These are phyloP conservation scores for Penicillium daleae DNA, from an alignment of 495 filamentous ascomycete genomes.

Conservation along the genomic window DNA sequence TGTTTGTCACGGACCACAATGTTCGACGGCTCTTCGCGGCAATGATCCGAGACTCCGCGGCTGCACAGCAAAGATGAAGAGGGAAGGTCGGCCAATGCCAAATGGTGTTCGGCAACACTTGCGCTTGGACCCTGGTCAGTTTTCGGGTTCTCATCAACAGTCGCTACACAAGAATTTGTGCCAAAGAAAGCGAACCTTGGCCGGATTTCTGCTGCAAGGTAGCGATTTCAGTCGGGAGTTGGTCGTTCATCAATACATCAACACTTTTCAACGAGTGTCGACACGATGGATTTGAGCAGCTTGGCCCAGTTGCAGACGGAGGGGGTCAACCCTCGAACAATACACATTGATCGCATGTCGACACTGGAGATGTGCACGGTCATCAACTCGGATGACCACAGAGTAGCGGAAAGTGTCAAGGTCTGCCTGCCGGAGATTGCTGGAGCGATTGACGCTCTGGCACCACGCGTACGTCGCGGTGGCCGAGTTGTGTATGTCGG, in stretches of 20 bases:
- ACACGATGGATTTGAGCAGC: constrained; percentile 30
- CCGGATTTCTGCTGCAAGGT: background rate
- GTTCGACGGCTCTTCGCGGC: background rate
- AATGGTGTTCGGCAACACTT: background rate
- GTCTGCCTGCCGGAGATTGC: constrained; percentile 38
- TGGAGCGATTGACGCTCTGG: constrained; percentile 36
- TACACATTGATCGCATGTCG: constrained; percentile 38
- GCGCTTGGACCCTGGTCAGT: constrained; percentile 4
- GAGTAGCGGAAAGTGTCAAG: constrained; percentile 35
- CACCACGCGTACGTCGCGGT: constrained; percentile 37
- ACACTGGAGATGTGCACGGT: constrained; percentile 41
- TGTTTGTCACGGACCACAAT: background rate
- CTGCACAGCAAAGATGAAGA: background rate
- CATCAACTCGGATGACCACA: constrained; percentile 41
- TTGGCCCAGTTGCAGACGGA: constrained; percentile 42
- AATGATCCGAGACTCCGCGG: background rate
- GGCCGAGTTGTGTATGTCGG: constrained; percentile 47
- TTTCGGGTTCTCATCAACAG: constrained; percentile 5
- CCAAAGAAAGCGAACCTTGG: background rate
- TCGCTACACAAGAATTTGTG: background rate
- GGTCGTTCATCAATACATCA: background rate
- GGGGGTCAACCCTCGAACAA: constrained; percentile 35
- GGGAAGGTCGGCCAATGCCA: background rate
- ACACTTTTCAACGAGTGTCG: background rate
- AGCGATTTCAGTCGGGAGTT: background rate